Base-by-base conservation (phyloP, 2,329 filamentous ascomycete species). In the Chrysosporium queenslandicum region DNA sequence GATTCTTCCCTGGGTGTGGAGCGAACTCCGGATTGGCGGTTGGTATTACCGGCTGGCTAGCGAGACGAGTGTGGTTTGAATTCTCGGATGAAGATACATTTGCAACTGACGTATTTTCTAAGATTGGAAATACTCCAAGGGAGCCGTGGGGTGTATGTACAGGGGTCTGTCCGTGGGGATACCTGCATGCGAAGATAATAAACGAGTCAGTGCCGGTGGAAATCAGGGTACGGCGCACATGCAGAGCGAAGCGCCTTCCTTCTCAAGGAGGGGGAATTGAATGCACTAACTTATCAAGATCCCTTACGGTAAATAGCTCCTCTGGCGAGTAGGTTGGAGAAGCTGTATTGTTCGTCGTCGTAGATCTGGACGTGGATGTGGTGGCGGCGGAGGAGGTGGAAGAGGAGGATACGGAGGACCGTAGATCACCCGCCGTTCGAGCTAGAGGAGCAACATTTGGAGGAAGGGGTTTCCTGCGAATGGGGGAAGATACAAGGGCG, bases 1-100 rank as follows among this genome's bases (percentile, higher is more conserved):
- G 61, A 50, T 63, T 57, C 42, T 43, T 55, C 41, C 30, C 27
- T 18, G 27, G 49, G 18, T 42, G 41, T 29, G 25, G 16, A 41
- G 32, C 14, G 74, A 57, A 79, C 83, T 70, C 92, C 85, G 54
- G 80, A 75, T 62, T 85, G 86, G 54, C 84, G 84, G 59, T 82
- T 77, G 47, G 80, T 72, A 71, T 67, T 55, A 70, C 65, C 21
- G 70, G 68, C 60, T 72, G 69, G 61, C 68, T 72, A 55, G 67
- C 64, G 54, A 72, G 65, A 62, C 69, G 68, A 54, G 60, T 66
- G 57, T 71, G 68, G 46, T 68, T 55, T 11, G 54, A 52, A 21
- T 52, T 54, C 36, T 53, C 53, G 21, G 42, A 53, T 12, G 63
- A 63, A 40, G 61, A 66, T 58, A 60, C 67, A 70, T 68, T 65